Conservation (phyloP, 2,329 filamentous ascomycete species). For the Verticillium nonalfalfae region DNA sequence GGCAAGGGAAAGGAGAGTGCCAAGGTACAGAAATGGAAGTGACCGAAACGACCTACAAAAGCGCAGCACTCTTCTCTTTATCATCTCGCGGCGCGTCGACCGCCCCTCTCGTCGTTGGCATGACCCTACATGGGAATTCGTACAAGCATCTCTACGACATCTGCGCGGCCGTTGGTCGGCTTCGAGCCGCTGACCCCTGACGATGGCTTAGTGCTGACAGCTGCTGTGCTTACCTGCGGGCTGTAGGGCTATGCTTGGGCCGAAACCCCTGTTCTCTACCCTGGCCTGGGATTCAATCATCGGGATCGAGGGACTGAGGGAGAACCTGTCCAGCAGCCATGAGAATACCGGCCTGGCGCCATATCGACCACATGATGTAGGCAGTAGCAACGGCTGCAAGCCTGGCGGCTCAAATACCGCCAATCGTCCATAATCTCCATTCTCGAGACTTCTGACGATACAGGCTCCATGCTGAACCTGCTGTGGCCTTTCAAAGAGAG, state of each 20-base stretch:
- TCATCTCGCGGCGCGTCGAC: neutral
- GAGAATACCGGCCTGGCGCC: too few species aligned
- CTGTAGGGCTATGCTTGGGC: neutral
- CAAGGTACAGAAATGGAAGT: neutral
- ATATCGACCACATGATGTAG: too few species aligned
- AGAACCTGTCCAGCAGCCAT: too few species aligned
- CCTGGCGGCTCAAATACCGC: too few species aligned
- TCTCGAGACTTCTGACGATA: too few species aligned
- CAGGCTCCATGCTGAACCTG: too few species aligned
- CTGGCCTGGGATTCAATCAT: neutral
- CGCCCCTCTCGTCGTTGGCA: neutral
- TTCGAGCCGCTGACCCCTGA: neutral
- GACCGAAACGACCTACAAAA: neutral
- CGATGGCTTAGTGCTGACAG: neutral
- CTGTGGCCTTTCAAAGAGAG: too few species aligned
- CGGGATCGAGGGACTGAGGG: too few species aligned
- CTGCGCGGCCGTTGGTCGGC: neutral
- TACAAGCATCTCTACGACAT: neutral
- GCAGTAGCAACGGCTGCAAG: too few species aligned
- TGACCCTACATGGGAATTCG: neutral
- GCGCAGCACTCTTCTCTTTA: neutral
- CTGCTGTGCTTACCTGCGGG: neutral
- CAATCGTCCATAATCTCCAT: too few species aligned
- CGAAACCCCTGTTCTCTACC: neutral
- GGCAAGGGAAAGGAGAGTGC: too few species aligned